These are phyloP conservation scores for Pyracantha coccinea DNA, from an alignment of 331 rosid genomes.

Conservation along the genomic window DNA sequence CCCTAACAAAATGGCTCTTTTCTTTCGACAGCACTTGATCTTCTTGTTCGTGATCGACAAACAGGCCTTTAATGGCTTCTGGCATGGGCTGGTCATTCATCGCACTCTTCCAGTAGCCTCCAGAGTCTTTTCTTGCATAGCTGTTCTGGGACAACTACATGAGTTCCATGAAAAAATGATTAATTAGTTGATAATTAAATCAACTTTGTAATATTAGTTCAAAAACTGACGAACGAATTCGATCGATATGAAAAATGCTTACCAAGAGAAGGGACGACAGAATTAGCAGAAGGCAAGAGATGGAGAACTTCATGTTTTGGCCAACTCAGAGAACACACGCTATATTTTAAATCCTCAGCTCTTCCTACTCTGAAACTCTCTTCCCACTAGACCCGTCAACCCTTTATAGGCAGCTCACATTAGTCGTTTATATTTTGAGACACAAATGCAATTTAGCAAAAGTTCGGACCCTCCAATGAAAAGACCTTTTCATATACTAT, in stretches of 20 bases:
- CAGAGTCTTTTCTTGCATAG: slow-evolving; percentile 49
- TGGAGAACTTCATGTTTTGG: neutral
- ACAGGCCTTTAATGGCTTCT: slow-evolving; percentile 42
- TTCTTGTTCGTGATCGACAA: slow-evolving; percentile 17
- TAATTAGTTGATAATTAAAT: neutral
- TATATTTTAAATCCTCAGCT: slow-evolving; percentile 2
- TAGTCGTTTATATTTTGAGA: neutral
- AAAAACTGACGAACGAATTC: neutral
- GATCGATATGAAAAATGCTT: slow-evolving; percentile 5
- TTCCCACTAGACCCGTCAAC: neutral
- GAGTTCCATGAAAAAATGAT: no score
- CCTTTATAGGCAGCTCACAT: slow-evolving; percentile 38
- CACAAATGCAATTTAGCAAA: neutral
- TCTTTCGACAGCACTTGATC: slow-evolving; percentile 12
- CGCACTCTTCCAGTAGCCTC: slow-evolving; percentile 53
- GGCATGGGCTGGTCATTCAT: slow-evolving; percentile 74
- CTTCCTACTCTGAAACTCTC: slow-evolving; percentile 3
- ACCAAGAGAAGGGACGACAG: slow-evolving; percentile 58
- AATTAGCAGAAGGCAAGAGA: slow-evolving; percentile 2
- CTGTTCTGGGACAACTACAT: slow-evolving; percentile 28
- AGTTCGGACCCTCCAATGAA: neutral
- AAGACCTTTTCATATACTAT: neutral
- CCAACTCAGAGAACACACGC: neutral
- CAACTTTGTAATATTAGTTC: neutral
- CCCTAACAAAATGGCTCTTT: slow-evolving; percentile 23